A percentile compares a stretch with the other conserved stretches of the same genome.
Evolutionary conservation across 441 rosid genomes (phyloP).

Genomic region (Adansonia rubrostipa): DNA sequence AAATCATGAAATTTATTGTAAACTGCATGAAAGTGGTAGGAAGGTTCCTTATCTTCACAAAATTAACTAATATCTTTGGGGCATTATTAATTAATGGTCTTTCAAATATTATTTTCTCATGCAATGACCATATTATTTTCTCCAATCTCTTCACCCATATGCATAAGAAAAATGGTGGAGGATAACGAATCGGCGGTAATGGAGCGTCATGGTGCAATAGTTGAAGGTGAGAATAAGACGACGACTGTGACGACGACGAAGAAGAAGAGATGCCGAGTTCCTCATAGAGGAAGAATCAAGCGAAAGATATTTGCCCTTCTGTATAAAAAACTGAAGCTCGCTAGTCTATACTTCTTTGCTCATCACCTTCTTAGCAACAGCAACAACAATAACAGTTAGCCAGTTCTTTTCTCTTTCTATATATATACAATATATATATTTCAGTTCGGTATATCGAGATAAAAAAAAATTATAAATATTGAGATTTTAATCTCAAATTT

Average conservation of each 20-base stretch:
- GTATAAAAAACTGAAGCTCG: constrained; percentile 35
- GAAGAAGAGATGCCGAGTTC: not conserved
- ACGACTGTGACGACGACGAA: not conserved
- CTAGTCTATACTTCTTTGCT: not conserved
- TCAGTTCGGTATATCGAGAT: too few species aligned
- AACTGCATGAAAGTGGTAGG: constrained; percentile 33
- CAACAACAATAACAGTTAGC: constrained; percentile 7
- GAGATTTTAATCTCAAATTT: too few species aligned
- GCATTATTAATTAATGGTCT: not conserved
- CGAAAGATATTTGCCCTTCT: constrained; percentile 39
- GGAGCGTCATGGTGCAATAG: not conserved
- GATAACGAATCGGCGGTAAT: constrained; percentile 12
- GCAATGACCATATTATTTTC: not conserved
- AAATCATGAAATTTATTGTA: not conserved
- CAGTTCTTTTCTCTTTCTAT: not conserved
- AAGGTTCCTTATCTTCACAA: constrained; percentile 36
- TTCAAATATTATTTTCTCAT: not conserved
- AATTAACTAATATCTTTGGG: not conserved
- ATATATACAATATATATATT: not conserved
- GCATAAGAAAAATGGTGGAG: constrained; percentile 19
- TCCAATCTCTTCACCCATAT: not conserved
- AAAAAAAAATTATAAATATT: too few species aligned
- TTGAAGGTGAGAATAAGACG: not conserved
- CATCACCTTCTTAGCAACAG: constrained; percentile 10
- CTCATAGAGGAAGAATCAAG: constrained; percentile 44